Percentiles rank a stretch among this genome's conserved stretches.
phyloP scores from a whole-genome alignment of 2,329 filamentous ascomycete genomes.

The Alternaria sp. region DNA sequence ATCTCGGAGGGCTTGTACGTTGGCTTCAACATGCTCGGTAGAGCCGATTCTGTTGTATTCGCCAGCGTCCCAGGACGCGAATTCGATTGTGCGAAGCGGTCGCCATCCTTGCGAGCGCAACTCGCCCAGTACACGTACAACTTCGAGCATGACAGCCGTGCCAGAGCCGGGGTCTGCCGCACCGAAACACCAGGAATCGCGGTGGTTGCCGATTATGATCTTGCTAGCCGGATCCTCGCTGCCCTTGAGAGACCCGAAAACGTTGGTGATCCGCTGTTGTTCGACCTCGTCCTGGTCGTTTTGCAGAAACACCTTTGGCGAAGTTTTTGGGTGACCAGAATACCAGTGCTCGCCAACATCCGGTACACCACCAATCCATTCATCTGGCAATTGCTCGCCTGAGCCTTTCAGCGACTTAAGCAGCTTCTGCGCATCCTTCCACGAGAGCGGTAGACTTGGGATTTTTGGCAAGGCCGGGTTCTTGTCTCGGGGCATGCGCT shows the following conservation, averaged over 20 bases:
- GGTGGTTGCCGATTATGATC: constrained; percentile 90
- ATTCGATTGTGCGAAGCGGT: constrained; percentile 91
- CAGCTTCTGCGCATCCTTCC: constrained; percentile 83
- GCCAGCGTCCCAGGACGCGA: constrained; percentile 93
- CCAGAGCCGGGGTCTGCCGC: constrained; percentile 83
- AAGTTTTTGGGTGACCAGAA: constrained; percentile 73
- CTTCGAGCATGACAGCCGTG: constrained; percentile 88
- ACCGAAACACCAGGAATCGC: constrained; percentile 91
- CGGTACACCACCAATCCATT: constrained; percentile 80
- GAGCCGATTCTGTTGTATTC: constrained; percentile 94
- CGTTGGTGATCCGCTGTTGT: constrained; percentile 88
- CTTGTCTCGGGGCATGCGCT: constrained; percentile 72
- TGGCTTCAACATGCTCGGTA: constrained; percentile 91
- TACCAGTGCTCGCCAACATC: constrained; percentile 77
- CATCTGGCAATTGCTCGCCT: constrained; percentile 70
- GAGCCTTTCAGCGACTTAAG: constrained; percentile 77
- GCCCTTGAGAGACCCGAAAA: constrained; percentile 84
- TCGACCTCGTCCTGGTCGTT: constrained; percentile 87
- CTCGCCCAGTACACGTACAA: constrained; percentile 83
- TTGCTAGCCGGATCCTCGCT: constrained; percentile 82
- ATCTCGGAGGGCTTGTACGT: constrained; percentile 72
- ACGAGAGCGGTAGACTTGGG: constrained; percentile 87
- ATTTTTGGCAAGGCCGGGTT: constrained; percentile 78
- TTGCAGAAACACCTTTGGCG: constrained; percentile 78
- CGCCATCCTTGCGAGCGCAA: constrained; percentile 81